Conservation (phyloP, 139 green algal species). For the Chlamydomonas sp. region DNA sequence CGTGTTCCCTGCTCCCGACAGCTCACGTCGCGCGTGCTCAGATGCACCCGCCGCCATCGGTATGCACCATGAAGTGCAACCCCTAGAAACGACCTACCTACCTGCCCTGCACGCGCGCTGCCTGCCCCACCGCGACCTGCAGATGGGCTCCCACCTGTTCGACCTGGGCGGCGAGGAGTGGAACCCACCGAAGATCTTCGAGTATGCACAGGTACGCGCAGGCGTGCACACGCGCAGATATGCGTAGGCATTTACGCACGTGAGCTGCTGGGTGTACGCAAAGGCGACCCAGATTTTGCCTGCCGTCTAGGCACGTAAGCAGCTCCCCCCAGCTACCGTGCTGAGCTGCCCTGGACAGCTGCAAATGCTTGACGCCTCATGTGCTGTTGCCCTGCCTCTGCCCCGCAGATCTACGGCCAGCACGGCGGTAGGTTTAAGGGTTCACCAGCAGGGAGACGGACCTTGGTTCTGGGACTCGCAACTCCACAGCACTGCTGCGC, state of each 20-base stretch:
- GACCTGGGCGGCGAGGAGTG: not conserved
- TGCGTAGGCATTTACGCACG: not conserved
- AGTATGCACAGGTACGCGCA: not conserved
- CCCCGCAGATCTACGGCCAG: slow-evolving; percentile 24
- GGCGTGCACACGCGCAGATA: not conserved
- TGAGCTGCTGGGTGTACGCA: no score
- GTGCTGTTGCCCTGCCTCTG: no score
- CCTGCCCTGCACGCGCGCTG: not conserved
- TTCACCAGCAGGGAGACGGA: no score
- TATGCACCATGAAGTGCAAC: not conserved
- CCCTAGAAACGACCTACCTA: not conserved
- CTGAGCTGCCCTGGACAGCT: not conserved
- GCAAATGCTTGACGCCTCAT: no score
- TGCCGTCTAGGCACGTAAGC: not conserved
- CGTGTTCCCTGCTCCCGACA: no score
- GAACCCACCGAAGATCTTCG: not conserved
- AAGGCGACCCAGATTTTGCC: no score
- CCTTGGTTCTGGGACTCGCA: no score
- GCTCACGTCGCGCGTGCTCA: no score
- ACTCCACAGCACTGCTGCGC: no score
- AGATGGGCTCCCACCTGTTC: slow-evolving; percentile 32
- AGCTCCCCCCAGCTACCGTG: not conserved
- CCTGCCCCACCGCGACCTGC: not conserved
- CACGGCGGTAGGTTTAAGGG: not conserved
- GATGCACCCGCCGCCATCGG: not conserved